Evolutionary conservation across 1,284 basidiomycete genomes (phyloP).

Genomic region (Ustilago vetiveriae): DNA sequence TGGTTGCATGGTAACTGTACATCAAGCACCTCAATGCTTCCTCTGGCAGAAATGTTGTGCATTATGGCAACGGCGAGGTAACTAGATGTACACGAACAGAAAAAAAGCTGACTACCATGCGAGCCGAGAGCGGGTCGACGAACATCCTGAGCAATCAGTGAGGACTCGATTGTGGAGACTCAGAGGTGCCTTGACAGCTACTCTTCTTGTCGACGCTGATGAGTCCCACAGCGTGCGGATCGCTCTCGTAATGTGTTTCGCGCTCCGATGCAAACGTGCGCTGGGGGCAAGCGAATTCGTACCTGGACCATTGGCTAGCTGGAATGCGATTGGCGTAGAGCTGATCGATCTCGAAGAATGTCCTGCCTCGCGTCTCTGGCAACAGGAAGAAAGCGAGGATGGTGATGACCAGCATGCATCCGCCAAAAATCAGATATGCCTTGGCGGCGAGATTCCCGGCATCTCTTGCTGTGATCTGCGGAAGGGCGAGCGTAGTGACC

Average conservation of each 20-base stretch:
- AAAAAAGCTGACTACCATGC: too few species aligned
- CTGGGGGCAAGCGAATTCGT: slow-evolving; percentile 23
- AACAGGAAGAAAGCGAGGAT: slow-evolving; percentile 46
- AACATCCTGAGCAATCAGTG: neutral
- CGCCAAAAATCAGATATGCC: slow-evolving; percentile 59
- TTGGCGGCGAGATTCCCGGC: slow-evolving; percentile 52
- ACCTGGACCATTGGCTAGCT: slow-evolving; percentile 50
- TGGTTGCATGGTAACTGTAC: too few species aligned
- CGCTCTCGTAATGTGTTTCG: slow-evolving; percentile 11
- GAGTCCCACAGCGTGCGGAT: slow-evolving; percentile 21
- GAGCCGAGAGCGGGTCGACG: too few species aligned
- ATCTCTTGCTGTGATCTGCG: slow-evolving; percentile 53
- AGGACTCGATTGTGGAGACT: slow-evolving; percentile 5
- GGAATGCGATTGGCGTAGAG: slow-evolving; percentile 44
- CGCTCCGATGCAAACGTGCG: slow-evolving; percentile 1
- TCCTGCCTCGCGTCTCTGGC: slow-evolving; percentile 55
- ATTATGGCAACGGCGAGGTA: too few species aligned
- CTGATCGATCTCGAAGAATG: slow-evolving; percentile 57
- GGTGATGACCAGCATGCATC: slow-evolving; percentile 50
- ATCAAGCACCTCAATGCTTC: too few species aligned
- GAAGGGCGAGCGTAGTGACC: slow-evolving; percentile 53
- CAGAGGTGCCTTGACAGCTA: slow-evolving; percentile 12
- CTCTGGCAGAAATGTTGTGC: too few species aligned
- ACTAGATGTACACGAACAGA: too few species aligned
- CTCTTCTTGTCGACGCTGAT: slow-evolving; percentile 40